A percentile compares a stretch with the other conserved stretches of the same genome.
Conservation (phyloP, 1,284 basidiomycete species). For the Cystobasidiaceae sp. region DNA sequence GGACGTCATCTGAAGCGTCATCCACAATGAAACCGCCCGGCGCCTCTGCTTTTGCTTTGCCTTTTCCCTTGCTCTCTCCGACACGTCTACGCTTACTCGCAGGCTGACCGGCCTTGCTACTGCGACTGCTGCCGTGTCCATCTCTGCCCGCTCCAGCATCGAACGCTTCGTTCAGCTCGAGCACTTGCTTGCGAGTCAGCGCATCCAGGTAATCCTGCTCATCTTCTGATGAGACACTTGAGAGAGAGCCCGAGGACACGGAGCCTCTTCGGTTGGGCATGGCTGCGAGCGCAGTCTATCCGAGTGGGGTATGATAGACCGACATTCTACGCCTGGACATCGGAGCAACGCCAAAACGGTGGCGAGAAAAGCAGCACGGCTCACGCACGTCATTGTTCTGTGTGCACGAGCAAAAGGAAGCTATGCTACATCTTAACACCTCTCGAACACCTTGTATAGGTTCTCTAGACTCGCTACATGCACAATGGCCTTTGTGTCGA, state of each 20-base stretch:
- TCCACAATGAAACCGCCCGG: conserved; percentile 10
- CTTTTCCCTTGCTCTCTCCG: too few species aligned
- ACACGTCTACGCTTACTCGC: conserved; percentile 1
- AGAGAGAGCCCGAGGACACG: background rate
- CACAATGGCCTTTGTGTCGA: conserved; percentile 44
- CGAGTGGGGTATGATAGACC: too few species aligned
- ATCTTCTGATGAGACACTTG: background rate
- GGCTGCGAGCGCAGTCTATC: too few species aligned
- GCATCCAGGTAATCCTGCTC: conserved; percentile 24
- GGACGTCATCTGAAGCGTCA: background rate
- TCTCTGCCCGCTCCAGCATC: conserved; percentile 10
- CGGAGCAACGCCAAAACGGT: too few species aligned
- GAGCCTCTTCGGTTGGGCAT: conserved; percentile 2
- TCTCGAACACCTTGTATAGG: conserved; percentile 35
- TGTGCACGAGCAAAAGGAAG: too few species aligned
- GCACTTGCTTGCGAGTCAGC: conserved; percentile 30
- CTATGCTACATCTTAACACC: too few species aligned
- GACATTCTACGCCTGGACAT: too few species aligned
- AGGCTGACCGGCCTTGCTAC: background rate
- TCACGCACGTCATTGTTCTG: too few species aligned
- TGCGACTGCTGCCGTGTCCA: background rate
- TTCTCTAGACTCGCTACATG: conserved; percentile 30
- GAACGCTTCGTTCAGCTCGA: conserved; percentile 28
- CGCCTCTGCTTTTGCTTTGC: conserved; percentile 23
- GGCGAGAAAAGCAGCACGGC: too few species aligned